Evolutionary conservation across 2,329 filamentous ascomycete genomes (phyloP).

Genomic region (Rutstroemia sydowiana): DNA sequence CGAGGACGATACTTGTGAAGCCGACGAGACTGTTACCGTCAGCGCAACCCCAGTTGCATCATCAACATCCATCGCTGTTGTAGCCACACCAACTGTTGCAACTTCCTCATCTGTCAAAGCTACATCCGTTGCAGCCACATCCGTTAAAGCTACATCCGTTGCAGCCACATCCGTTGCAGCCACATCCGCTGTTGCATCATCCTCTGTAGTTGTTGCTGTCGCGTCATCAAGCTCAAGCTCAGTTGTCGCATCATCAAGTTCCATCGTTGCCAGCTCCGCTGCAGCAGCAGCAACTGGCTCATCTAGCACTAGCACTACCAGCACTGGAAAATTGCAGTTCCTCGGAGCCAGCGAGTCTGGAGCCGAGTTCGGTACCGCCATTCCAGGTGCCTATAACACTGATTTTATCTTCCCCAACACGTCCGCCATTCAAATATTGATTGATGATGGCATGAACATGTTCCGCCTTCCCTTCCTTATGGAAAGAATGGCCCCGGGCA

Average conservation of each 20-base stretch:
- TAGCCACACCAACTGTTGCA: not conserved
- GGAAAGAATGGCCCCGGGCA: slow-evolving; percentile 47
- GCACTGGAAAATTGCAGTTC: slow-evolving; percentile 14
- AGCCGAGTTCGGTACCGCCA: slow-evolving; percentile 53
- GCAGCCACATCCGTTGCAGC: not conserved
- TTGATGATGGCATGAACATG: slow-evolving; percentile 11
- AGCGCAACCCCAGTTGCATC: too few species aligned
- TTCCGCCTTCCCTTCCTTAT: slow-evolving; percentile 36
- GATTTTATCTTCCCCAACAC: slow-evolving; percentile 55
- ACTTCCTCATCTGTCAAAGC: too few species aligned
- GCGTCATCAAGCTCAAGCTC: not conserved
- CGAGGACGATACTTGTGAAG: slow-evolving; percentile 5
- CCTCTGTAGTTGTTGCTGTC: not conserved
- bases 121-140: too few species aligned
- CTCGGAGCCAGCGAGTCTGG: slow-evolving; percentile 39
- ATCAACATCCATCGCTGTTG: not conserved
- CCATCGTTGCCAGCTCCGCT: not conserved
- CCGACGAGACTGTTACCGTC: not conserved
- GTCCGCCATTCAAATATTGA: slow-evolving; percentile 3
- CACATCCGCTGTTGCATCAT: not conserved
- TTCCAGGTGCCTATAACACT: slow-evolving; percentile 48
- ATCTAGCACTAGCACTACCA: not conserved
- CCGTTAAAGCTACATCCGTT: too few species aligned
- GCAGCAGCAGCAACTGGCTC: not conserved
- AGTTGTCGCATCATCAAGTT: not conserved